phyloP scores from a whole-genome alignment of 2,329 filamentous ascomycete species.

The Microdochium nivale region DNA sequence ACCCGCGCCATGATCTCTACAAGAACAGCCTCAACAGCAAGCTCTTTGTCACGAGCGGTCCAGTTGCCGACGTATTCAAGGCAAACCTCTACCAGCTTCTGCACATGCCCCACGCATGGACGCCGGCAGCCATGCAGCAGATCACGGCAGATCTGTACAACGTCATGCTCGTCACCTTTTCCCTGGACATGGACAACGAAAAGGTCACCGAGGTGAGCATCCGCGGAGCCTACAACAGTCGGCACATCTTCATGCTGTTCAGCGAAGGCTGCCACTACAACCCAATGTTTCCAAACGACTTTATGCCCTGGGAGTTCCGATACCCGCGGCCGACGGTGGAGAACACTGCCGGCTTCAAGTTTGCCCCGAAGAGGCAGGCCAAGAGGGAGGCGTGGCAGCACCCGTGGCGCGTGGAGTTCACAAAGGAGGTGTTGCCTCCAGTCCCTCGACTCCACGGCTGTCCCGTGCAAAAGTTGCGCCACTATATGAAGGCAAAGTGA shows the following conservation, averaged over 20 bases:
- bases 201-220: constrained; percentile 15
- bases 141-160: constrained; percentile 25
- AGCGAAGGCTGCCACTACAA: constrained; percentile 16
- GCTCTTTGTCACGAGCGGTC: constrained; percentile 7
- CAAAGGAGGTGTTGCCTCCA: constrained; percentile 10
- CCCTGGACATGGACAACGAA: constrained; percentile 4
- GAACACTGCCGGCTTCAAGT: constrained; percentile 10
- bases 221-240: constrained; percentile 21
- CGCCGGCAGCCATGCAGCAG: constrained; percentile 16
- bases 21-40: constrained; percentile 10
- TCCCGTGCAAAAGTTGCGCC: constrained; percentile 3
- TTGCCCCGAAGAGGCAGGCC: constrained; percentile 10
- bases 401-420: constrained; percentile 16
- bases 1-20: constrained; percentile 19
- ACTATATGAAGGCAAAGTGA: constrained; percentile 3
- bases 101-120: constrained; percentile 18
- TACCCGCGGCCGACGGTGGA: constrained; percentile 19
- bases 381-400: constrained; percentile 7
- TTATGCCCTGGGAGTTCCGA: constrained; percentile 20
- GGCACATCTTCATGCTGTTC: constrained; percentile 22
- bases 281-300: constrained; percentile 22
- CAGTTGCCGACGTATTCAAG: constrained; percentile 4
- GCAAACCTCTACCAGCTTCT: constrained; percentile 22
- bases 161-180: constrained; percentile 21
- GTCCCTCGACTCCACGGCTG: constrained; percentile 11